Percentiles rank a stretch among this genome's conserved stretches.
phyloP scores from a whole-genome alignment of 2,329 filamentous ascomycete genomes.

The Trichoderma brevicompactum region DNA sequence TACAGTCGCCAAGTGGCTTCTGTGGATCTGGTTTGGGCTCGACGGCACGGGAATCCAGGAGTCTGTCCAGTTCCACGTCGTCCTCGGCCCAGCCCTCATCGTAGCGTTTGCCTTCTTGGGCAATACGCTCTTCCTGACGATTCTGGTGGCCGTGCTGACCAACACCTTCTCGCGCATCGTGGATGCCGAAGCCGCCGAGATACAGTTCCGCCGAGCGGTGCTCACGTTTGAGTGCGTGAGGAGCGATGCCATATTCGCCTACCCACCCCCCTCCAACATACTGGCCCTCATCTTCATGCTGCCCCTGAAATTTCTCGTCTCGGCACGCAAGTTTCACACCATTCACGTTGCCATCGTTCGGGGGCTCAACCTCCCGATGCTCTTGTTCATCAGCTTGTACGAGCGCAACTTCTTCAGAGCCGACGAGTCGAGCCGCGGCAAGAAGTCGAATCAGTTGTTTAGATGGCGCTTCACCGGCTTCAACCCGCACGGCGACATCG shows the following conservation, averaged over 20 bases:
- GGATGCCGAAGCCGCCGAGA: conserved; percentile 69
- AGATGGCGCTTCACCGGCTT: conserved; percentile 53
- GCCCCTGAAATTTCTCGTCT: conserved; percentile 66
- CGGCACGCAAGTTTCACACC: conserved; percentile 69
- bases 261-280: conserved; percentile 72
- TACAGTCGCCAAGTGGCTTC: conserved; percentile 75
- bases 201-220: conserved; percentile 72
- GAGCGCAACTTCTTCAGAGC: conserved; percentile 51
- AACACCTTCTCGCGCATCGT: conserved; percentile 74
- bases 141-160: conserved; percentile 73
- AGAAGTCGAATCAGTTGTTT: conserved; percentile 33
- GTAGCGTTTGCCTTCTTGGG: conserved; percentile 74
- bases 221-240: conserved; percentile 77
- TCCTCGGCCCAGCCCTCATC: conserved; percentile 71
- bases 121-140: conserved; percentile 75
- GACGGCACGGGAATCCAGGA: conserved; percentile 63
- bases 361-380: conserved; percentile 64
- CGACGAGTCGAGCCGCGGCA: conserved; percentile 48
- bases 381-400: conserved; percentile 63
- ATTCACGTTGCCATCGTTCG: conserved; percentile 70
- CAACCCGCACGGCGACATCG: conserved; percentile 63
- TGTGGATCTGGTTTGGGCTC: conserved; percentile 80
- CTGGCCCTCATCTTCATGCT: conserved; percentile 65
- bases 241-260: conserved; percentile 70
- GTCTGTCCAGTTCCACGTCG: conserved; percentile 63